Evolutionary conservation across 768 basidiomycete species (phyloP).

Genomic region (Naganishia randhawae): DNA sequence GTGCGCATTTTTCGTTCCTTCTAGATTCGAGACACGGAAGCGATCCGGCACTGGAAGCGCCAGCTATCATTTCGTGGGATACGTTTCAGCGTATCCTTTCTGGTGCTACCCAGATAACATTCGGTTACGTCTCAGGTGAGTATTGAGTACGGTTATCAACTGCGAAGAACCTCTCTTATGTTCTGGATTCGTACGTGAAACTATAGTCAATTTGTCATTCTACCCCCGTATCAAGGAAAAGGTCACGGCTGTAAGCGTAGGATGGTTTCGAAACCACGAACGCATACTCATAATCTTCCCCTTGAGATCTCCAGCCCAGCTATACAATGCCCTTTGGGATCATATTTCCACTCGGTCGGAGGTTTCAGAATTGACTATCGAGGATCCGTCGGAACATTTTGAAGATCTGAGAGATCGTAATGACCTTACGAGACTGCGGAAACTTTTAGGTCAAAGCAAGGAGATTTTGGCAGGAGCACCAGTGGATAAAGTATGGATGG

Average conservation of each 20-base stretch:
- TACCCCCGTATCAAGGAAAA: slow-evolving; percentile 80
- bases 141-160: neutral
- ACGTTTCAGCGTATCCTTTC: slow-evolving; percentile 90
- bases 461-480: slow-evolving; percentile 67
- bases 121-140: slow-evolving; percentile 77
- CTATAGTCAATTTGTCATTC: slow-evolving; percentile 83
- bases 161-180: slow-evolving; percentile 5
- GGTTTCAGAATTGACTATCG: slow-evolving; percentile 89
- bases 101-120: slow-evolving; percentile 90
- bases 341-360: slow-evolving; percentile 63
- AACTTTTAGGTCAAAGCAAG: slow-evolving; percentile 66
- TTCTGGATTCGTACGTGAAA: neutral
- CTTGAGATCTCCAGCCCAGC: slow-evolving; percentile 59
- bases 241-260: slow-evolving; percentile 78
- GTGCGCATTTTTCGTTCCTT: neutral
- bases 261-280: neutral
- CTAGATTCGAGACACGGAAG: slow-evolving; percentile 78
- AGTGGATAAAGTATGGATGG: slow-evolving; percentile 69
- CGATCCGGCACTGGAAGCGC: slow-evolving; percentile 48
- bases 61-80: slow-evolving; percentile 89
- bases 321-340: slow-evolving; percentile 81
- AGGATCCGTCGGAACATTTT: slow-evolving; percentile 96
- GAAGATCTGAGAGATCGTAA: slow-evolving; percentile 92
- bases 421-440: slow-evolving; percentile 77
- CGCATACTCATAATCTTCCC: neutral